These are phyloP conservation scores for Aspergillus brunneoviolaceus DNA, from an alignment of 2,329 filamentous ascomycete genomes.

Conservation along the genomic window DNA sequence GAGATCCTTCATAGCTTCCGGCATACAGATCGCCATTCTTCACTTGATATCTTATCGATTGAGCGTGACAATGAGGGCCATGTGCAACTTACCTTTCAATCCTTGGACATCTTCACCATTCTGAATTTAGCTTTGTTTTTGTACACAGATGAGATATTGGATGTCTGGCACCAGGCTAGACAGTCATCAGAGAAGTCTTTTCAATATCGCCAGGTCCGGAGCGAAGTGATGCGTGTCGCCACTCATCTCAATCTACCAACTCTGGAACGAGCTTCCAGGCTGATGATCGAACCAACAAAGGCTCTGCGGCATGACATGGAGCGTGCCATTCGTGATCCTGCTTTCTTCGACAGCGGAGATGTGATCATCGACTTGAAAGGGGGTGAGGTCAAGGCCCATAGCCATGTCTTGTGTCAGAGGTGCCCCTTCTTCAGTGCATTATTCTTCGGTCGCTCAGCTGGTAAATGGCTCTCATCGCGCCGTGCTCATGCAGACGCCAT, in stretches of 20 bases:
- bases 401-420: conserved; percentile 73
- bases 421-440: conserved; percentile 92
- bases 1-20: conserved; percentile 60
- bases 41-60: conserved; percentile 63
- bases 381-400: conserved; percentile 70
- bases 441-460: conserved; percentile 82
- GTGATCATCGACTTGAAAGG: conserved; percentile 74
- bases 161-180: conserved; percentile 80
- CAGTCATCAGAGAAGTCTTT: conserved; percentile 64
- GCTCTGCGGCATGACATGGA: conserved; percentile 70
- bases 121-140: conserved; percentile 76
- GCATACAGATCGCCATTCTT: conserved; percentile 53
- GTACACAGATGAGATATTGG: conserved; percentile 77
- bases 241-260: conserved; percentile 66
- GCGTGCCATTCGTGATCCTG: conserved; percentile 64
- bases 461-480: conserved; percentile 76
- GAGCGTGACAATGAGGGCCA: conserved; percentile 53
- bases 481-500: conserved; percentile 50
- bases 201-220: conserved; percentile 75
- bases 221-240: conserved; percentile 84
- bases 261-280: conserved; percentile 73
- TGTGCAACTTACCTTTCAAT: conserved; percentile 63
- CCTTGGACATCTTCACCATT: conserved; percentile 73
- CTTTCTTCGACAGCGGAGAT: conserved; percentile 78
- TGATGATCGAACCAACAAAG: conserved; percentile 66